Evolutionary conservation across 176 grass and related monocot genomes (phyloP), one percentile per base, ranked within the genome.

Genomic region (Phyllostachys edulis): DNA sequence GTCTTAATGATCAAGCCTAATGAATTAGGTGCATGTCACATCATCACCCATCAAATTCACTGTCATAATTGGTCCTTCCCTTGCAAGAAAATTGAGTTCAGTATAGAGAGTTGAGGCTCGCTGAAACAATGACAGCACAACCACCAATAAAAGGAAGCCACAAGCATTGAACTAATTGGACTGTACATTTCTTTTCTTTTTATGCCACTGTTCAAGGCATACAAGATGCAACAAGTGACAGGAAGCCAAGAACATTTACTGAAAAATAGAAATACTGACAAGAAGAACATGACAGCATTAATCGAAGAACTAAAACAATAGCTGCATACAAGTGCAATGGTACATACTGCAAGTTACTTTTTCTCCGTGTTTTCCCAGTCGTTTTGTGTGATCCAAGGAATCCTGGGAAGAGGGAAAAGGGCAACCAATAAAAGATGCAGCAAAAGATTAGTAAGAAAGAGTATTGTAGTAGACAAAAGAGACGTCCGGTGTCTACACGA

Each of bases 1-100:
- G 4, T 42, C 16, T 39, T 57, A 34, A 20, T 70, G 9, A 17
- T 12, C 36, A 36, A 78, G 3, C 45, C 2, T 10, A 32, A 34
- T 7, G 55, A 41, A 38, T 84, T 73, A 26, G 66, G 86, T 84
- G 9, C 56, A 37, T 32, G 86, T 79, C 27, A 84, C 81, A 40
- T 84, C 86, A 63, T 68, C 44, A 37, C 15, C 68, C 7, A 13
- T 44, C 38, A 13, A 23, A 5, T 52, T 24, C 61, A 29, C 14
- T 21, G 38, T 9, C 66, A 26, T 56, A 16, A 64, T 49, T 52
- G n/a, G 39, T 84, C 69, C 49, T 81, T 76, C 0, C 5, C 9
- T 46, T 21, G 9, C 9, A 59, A 73, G 47, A 88, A 66, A 83
- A 55, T 26, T 9, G 5, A 6, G 5, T 64, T 64, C 32, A 8